Evolutionary conservation across 495 filamentous ascomycete genomes (phyloP), one percentile per base, ranked within the genome.

Genomic region (Talaromyces stipitatus): DNA sequence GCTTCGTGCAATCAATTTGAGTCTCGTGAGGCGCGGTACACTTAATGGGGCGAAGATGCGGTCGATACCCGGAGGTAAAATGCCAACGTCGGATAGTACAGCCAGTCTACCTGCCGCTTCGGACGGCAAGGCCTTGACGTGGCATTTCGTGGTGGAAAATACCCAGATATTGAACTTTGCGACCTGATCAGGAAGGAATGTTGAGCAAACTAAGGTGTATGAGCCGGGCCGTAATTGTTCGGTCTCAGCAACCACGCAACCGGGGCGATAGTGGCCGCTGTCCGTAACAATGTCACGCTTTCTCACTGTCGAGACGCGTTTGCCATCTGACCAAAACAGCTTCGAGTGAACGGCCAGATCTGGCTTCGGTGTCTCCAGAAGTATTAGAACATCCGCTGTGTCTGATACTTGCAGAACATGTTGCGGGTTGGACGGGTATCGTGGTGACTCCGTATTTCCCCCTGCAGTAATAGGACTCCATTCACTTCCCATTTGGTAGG

Each of bases 151-250:
- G 22, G 72, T 80, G n/a, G 87, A 82, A 9, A 80, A 82, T 30
- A 95, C 78, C 61, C 82, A 82, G 24, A 98, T 75, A 2, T 76
- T 82, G 70, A 95, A 97, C n/a, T 75, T 76, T 2, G 83, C 90
- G 2, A 82, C 69, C 64, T 92, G 87, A 27, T 83, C 83, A 0
- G 85, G 80, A 45, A 95, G 90, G 65, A 95, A 97, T 1, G 94
- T 96, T 7, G 87, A 91, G 61, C 84, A 87, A 10, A 97, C 85
- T 47, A 96, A 78, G 0, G 91, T 96, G 70, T 97, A 97, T 0
- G 75, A 78, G 2, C 92, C 92, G 2, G 76, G 68, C 24, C 80
- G 78, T 7, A 92, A 68, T 6, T 65, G 66, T 12, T 69, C 66
- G 11, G 81, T 67, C 54, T 87, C 82, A 3, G 85, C 85, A 32